A percentile compares a stretch with the other conserved stretches of the same genome.
Evolutionary conservation across 352 stramenopile species (phyloP).

Genomic region (Globisporangium emineosum): DNA sequence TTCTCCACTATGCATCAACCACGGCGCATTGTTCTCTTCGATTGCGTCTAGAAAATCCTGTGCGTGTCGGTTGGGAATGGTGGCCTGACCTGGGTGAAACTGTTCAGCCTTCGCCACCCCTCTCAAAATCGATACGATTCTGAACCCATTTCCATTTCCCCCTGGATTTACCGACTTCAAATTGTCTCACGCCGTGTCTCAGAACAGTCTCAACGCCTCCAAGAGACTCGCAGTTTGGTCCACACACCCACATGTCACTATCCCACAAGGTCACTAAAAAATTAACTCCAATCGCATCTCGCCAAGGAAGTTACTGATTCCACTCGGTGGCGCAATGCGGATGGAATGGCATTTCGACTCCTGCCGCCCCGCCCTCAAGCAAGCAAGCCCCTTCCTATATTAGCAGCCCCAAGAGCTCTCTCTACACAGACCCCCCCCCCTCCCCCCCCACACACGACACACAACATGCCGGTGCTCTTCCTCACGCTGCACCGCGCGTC

Average conservation of each 20-base stretch:
- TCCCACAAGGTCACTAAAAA: background rate
- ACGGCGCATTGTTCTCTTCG: no score
- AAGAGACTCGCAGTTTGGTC: background rate
- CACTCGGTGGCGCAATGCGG: background rate
- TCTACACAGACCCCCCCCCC: background rate
- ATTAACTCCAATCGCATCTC: no score
- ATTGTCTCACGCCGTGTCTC: conserved; percentile 7
- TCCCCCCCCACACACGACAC: background rate
- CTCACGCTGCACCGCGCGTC: conserved; percentile 44
- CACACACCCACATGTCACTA: conserved; percentile 1
- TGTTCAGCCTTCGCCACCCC: background rate
- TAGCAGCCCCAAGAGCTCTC: background rate
- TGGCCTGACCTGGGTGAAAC: no score
- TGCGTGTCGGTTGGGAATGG: no score
- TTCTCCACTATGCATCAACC: no score
- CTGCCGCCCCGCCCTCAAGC: conserved; percentile 1
- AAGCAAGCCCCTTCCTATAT: background rate
- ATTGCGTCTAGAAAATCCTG: no score
- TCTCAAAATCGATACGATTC: conserved; percentile 4
- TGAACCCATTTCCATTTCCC: no score
- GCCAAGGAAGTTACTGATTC: background rate
- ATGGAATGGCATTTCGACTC: conserved; percentile 1
- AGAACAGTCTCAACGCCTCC: background rate
- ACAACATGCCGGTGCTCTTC: conserved; percentile 42
- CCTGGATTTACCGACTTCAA: background rate